Base-by-base conservation (phyloP, 441 rosid species). In the Adansonia rubrostipa region DNA sequence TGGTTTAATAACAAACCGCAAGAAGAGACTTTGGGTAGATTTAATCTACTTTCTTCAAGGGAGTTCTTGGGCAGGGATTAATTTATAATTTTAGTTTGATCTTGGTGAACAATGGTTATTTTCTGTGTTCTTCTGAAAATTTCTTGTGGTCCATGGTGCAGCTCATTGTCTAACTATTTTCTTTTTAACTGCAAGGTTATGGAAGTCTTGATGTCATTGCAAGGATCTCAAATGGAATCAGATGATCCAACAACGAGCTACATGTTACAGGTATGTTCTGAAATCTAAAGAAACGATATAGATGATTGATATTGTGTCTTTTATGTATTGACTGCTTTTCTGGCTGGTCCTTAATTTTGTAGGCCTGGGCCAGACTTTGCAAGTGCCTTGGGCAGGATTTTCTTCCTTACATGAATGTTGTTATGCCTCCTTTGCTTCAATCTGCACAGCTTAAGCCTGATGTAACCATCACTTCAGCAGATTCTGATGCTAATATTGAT, bases 281-380 rank as follows among this genome's bases (percentile, higher is more conserved):
- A 76, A 10, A 71, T 15, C 51, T 77, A 9, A 66, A 64, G 19
- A 14, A 17, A 56, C 40, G n/a, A 42, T 10, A 33, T 20, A 11
- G 65, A 51, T n/a, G 28, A 7, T 57, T 22, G 8, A 62, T 71
- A 44, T 47, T 64, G 15, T 44, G n/a, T 7, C 33, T 71, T 71
- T 40, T 11, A 56, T 6, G 51, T 36, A 10, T 33, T 71, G 36
- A 56, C 6, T 62, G 44, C 13, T 68, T 4, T 42, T 60, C 19
- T 53, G 22, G 76, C 22, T 24, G 67, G 45, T 69, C 53, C 63
- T 75, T 64, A 71, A 28, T 74, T 58, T 70, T 78, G 73, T 81
- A 89, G 89, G 92, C 88, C 68, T 89, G 92, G 92, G 89, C 88
- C 64, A 86, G 87, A 72, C 83, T 86, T 33, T 89, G 90, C 85